phyloP scores from a whole-genome alignment of 495 filamentous ascomycete genomes.

The Penicillium roqueforti region DNA sequence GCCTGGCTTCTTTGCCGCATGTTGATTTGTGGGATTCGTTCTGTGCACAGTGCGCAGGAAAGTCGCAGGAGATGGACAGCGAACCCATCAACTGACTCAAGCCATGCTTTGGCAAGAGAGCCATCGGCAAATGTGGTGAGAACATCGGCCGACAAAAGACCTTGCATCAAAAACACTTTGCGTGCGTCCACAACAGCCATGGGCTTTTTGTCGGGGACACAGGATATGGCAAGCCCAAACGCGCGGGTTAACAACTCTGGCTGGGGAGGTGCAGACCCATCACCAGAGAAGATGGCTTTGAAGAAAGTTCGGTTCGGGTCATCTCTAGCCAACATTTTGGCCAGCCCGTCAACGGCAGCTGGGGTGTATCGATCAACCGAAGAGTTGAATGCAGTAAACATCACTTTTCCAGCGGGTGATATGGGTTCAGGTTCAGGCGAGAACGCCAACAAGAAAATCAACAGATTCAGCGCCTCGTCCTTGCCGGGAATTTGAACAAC shows the following conservation, averaged over 20 bases:
- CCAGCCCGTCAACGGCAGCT: slow-evolving; percentile 80
- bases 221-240: slow-evolving; percentile 82
- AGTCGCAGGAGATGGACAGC: slow-evolving; percentile 72
- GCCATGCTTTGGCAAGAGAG: slow-evolving; percentile 72
- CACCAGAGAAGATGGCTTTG: slow-evolving; percentile 71
- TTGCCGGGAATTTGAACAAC: slow-evolving; percentile 76
- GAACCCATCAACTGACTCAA: slow-evolving; percentile 81
- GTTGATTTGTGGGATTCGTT: slow-evolving; percentile 43
- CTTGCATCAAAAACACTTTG: slow-evolving; percentile 84
- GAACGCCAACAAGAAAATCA: slow-evolving; percentile 89
- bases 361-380: slow-evolving; percentile 82
- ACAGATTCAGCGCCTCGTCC: slow-evolving; percentile 80
- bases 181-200: slow-evolving; percentile 70
- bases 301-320: slow-evolving; percentile 87
- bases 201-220: slow-evolving; percentile 66
- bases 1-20: slow-evolving; percentile 34
- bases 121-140: slow-evolving; percentile 69
- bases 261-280: slow-evolving; percentile 55
- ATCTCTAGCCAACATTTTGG: slow-evolving; percentile 88
- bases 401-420: slow-evolving; percentile 51
- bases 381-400: slow-evolving; percentile 79
- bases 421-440: slow-evolving; percentile 64
- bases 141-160: slow-evolving; percentile 86
- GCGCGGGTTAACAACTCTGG: slow-evolving; percentile 83
- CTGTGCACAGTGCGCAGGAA: slow-evolving; percentile 62